Evolutionary conservation across 202 grass and related monocot species (phyloP).

Genomic region (Sporobolus alterniflorus): DNA sequence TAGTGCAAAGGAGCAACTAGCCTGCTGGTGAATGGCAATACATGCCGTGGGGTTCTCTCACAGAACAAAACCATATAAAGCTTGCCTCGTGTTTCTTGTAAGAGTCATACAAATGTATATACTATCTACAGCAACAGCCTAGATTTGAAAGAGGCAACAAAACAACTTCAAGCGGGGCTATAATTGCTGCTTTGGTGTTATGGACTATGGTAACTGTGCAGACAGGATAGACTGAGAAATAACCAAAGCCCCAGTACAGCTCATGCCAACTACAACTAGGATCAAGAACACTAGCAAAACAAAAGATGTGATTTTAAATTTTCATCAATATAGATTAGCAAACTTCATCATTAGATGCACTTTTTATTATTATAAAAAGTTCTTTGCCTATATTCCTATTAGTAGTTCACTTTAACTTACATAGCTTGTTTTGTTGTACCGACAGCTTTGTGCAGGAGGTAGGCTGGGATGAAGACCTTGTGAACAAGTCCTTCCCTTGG

Average conservation of each 20-base stretch:
- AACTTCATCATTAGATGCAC: neutral
- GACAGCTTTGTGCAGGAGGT: conserved; percentile 75
- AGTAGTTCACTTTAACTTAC: conserved; percentile 5
- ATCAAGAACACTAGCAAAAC: conserved; percentile 4
- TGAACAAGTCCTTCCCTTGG: conserved; percentile 97
- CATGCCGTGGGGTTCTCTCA: conserved; percentile 37
- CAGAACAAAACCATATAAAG: conserved; percentile 19
- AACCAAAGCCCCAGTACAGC: conserved; percentile 1
- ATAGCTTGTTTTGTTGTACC: conserved; percentile 33
- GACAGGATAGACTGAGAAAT: conserved; percentile 28
- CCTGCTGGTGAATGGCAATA: conserved; percentile 23
- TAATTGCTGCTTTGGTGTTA: conserved; percentile 27
- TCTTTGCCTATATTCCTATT: conserved; percentile 13
- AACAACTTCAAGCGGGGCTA: conserved; percentile 45
- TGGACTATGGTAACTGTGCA: conserved; percentile 26
- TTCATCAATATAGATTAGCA: neutral
- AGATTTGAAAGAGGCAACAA: conserved; percentile 34
- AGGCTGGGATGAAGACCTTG: conserved; percentile 83
- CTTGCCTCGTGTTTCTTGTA: conserved; percentile 27
- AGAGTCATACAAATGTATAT: conserved; percentile 11
- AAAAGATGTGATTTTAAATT: neutral
- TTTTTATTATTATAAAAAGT: neutral
- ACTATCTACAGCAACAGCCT: neutral
- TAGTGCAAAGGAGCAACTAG: conserved; percentile 33
- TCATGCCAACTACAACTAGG: conserved; percentile 23